Base-by-base conservation (phyloP, 768 basidiomycete genomes). In the Udeniomyces megalosporus region DNA sequence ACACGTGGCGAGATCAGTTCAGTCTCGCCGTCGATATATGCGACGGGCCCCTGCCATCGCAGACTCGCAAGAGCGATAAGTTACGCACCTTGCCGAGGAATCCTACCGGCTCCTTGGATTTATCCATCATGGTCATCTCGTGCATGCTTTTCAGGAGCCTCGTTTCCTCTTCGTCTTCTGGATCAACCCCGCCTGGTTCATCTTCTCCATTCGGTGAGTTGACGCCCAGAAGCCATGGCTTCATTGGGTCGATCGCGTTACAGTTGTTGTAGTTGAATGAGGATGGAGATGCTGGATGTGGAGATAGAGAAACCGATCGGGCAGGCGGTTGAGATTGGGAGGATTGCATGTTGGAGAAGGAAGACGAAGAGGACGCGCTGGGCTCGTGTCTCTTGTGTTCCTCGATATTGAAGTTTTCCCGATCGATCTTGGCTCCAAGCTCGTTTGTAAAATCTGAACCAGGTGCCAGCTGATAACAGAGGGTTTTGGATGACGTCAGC, bases 351-450 rank as follows among this genome's bases (percentile, higher is more conserved):
- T 32, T 59, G 72, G 70, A 65, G 68, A 71, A 48, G 66, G 63
- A 15, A 66, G 35, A 20, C 8, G 61, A 46, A 10, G 31, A 22
- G 11, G 45, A 38, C 24, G 26, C 31, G 15, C 29, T 17, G 10
- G 61, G 61, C 38, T 63, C 61, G 12, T 60, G 70, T 61, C 42
- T 77, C 66, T 55, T 68, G 71, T 64, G 74, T 42, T 34, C 66
- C 54, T 63, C 57, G 5, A 71, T 62, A n/a, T 71, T 69, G 46
- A 73, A 71, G 12, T 69, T 68, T 20, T 74, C 73, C 10, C 70
- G 67, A 50, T 70, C 63, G 17, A 71, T 67, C 1, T 60, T 50
- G 2, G 75, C 74, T 4, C 73, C 73, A 35, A 74, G 68, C 50
- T 70, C 68, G 59, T 66, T 57, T 12, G 50, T 64, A 64, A 73